These are phyloP conservation scores for Aspergillus haitiensis DNA, from an alignment of 495 filamentous ascomycete species.

Conservation along the genomic window DNA sequence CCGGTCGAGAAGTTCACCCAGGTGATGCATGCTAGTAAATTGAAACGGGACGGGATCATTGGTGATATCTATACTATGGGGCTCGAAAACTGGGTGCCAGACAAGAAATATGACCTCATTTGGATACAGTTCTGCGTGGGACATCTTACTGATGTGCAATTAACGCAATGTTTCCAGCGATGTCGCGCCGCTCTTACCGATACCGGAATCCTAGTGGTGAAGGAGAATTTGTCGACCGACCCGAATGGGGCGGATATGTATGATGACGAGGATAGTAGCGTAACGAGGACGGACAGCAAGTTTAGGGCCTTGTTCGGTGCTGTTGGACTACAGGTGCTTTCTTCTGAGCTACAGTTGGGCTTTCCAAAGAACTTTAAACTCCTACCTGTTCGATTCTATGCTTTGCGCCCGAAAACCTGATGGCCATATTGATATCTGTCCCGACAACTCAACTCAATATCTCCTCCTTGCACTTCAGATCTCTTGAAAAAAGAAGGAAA, in stretches of 20 bases:
- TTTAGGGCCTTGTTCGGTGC: conserved; percentile 68
- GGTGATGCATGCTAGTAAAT: conserved; percentile 31
- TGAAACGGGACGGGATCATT: conserved; percentile 42
- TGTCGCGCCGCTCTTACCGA: conserved; percentile 56
- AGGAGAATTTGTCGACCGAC: conserved; percentile 78
- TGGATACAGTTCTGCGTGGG: conserved; percentile 93
- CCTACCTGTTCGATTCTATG: conserved; percentile 71
- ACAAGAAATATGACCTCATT: conserved; percentile 56
- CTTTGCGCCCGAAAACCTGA: conserved; percentile 46
- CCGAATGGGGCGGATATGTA: conserved; percentile 61
- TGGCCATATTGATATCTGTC: too few relatives aligned
- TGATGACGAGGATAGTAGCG: conserved; percentile 76
- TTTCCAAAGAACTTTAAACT: conserved; percentile 63
- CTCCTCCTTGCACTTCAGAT: not conserved
- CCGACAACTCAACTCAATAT: not conserved
- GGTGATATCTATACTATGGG: conserved; percentile 70
- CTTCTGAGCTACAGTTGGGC: conserved; percentile 74
- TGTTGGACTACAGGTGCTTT: conserved; percentile 65
- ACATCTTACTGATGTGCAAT: conserved; percentile 77
- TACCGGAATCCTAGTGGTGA: conserved; percentile 67
- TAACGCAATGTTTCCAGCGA: conserved; percentile 64
- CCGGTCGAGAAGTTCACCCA: conserved; percentile 54
- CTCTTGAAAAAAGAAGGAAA: too few relatives aligned
- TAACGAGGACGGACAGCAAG: conserved; percentile 73
- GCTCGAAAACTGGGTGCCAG: conserved; percentile 71